Conservation (phyloP, 805 yeast genomes). For the Wickerhamiella spandovensis region DNA sequence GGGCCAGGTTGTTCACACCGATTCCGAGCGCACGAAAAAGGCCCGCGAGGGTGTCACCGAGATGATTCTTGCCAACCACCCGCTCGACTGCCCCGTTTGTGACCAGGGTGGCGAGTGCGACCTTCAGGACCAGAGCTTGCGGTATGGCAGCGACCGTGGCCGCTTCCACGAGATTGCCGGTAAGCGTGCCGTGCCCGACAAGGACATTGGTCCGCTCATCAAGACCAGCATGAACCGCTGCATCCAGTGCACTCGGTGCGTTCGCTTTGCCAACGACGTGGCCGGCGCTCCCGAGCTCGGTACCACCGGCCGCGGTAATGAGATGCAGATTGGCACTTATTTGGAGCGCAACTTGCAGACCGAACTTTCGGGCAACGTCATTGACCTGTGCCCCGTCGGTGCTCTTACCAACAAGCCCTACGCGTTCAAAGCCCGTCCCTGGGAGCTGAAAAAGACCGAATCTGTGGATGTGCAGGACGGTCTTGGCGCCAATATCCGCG, state of each 20-base stretch:
- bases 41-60: conserved; percentile 87
- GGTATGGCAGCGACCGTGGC: conserved; percentile 80
- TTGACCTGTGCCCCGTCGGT: conserved; percentile 85
- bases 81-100: conserved; percentile 83
- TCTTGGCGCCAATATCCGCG: conserved; percentile 68
- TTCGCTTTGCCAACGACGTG: conserved; percentile 75
- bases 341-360: conserved; percentile 73
- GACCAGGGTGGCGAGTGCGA: conserved; percentile 95
- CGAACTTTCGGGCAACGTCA: conserved; percentile 74
- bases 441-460: conserved; percentile 86
- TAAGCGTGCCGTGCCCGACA: conserved; percentile 82
- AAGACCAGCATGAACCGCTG: conserved; percentile 88
- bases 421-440: conserved; percentile 85
- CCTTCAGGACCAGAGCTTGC: conserved; percentile 71
- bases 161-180: conserved; percentile 71
- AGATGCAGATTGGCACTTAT: conserved; percentile 83
- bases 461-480: conserved; percentile 76
- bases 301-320: conserved; percentile 81
- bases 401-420: conserved; percentile 83
- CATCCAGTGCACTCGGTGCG: conserved; percentile 86
- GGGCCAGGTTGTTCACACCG: conserved; percentile 78
- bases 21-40: conserved; percentile 61
- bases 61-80: conserved; percentile 77
- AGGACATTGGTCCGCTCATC: conserved; percentile 78
- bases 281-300: conserved; percentile 92